A percentile compares a stretch with the other conserved stretches of the same genome.
phyloP scores from a whole-genome alignment of 2,329 filamentous ascomycete genomes.

The Ophiostoma fasciatum region DNA sequence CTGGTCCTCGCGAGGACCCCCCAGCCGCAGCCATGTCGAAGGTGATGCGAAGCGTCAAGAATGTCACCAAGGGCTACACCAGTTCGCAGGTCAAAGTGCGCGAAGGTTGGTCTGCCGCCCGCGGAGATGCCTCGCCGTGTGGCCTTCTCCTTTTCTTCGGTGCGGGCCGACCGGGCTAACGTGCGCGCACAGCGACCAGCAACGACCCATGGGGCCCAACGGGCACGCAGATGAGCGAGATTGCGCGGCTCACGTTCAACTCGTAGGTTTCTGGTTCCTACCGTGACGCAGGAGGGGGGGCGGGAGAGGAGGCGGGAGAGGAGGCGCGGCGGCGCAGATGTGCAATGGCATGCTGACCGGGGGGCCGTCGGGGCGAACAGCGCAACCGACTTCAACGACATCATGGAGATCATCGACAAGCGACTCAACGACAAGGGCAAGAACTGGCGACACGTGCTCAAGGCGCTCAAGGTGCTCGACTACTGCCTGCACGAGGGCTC shows the following conservation, averaged over 20 bases:
- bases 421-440: slow-evolving; percentile 97
- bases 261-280: slow-evolving; percentile 63
- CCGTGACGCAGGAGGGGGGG: no score
- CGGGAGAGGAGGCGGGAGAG: no score
- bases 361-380: no score
- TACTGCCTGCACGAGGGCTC: slow-evolving; percentile 97
- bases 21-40: slow-evolving; percentile 61
- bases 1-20: slow-evolving; percentile 5
- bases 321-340: no score
- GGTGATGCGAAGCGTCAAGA: slow-evolving; percentile 94
- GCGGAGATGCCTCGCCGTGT: no score
- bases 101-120: slow-evolving; percentile 55
- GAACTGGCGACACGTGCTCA: slow-evolving; percentile 97
- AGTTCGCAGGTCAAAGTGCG: slow-evolving; percentile 94
- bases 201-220: slow-evolving; percentile 98
- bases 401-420: slow-evolving; percentile 99
- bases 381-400: slow-evolving; percentile 96
- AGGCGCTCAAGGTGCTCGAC: slow-evolving; percentile 93
- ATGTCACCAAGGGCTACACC: slow-evolving; percentile 98
- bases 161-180: slow-evolving; percentile 2
- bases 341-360: slow-evolving; percentile 5
- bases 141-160: background rate
- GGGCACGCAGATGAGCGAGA: slow-evolving; percentile 96
- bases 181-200: slow-evolving; percentile 72
- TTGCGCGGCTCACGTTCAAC: slow-evolving; percentile 94